Evolutionary conservation across 768 basidiomycete species (phyloP), one percentile per base, ranked within the genome.

Genomic region (Rhizopogon rudus): DNA sequence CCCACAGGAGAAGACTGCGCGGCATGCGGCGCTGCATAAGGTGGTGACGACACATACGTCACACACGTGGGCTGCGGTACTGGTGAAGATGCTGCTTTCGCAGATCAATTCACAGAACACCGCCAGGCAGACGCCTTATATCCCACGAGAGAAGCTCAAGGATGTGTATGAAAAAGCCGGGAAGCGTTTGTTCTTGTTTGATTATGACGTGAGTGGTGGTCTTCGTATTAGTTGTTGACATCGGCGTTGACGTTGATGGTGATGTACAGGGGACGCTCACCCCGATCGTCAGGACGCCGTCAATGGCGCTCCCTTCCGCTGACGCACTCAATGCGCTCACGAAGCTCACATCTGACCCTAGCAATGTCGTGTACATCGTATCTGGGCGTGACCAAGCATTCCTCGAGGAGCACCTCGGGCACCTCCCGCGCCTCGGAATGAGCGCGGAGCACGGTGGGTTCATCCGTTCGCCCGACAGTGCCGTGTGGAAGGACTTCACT

Each of bases 361-460:
- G 77, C 64, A 99, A 99, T 71, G 61, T 97, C 42, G 94, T 98
- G 52, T 98, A 93, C 75, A 93, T 99, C 71, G 97, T 99, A 69
- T 97, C 94, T 0, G 96, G 96, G 1, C 91, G 96, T 29, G 96
- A 98, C 67, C 86, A 87, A 50, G 88, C 74, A 51, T 99, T 99
- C 81, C 77, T 99, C 14, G 91, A 93, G 66, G 81, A 88, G 63
- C 93, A 98, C 65, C 80, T 98, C 20, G 96, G 95, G 1, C 87
- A 93, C 69, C 75, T 99, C 55, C 71, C 73, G 60, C 77, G 81
- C 46, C 77, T 99, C 6, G 96, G 96, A 12, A 89, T 98, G 80
- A 89, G 86, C 17, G 96, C 96, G 20, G 96, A 99, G 73, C 96
- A 99, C 66, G 96, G 96, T 10, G 89, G 88, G 25, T 98, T 98